Base-by-base conservation (phyloP, 1,284 basidiomycete genomes). In the Melampsora americana region DNA sequence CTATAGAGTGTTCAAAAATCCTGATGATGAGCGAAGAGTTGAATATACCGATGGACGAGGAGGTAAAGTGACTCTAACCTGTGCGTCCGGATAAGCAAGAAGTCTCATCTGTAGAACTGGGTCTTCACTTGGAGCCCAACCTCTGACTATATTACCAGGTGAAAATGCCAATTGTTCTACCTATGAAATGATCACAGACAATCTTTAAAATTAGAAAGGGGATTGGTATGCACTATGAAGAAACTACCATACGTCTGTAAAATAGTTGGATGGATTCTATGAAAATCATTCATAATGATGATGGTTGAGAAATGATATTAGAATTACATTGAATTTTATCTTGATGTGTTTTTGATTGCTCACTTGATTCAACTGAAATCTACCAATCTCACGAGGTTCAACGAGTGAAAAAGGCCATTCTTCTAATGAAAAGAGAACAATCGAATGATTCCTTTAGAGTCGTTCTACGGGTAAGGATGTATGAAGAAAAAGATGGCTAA, bases 351-450 rank as follows among this genome's bases (percentile, higher is more conserved):
- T 12, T 9, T 39, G 14, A 2, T 2, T 44, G 20, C 12, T 65
- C n/a, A 72, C 70, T 61, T 65, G 65, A n/a, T 72, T 72, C 12
- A 72, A 62, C n/a, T 72, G 61, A 26, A 72, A 65, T 14, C 62
- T 50, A 39, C 70, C 70, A 30, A 72, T 72, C 46, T 72, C 70
- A 53, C 53, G 70, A 11, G 70, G 70, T 23, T 35, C 50, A 35
- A 72, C 70, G 16, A 72, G 70, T 42, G 60, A 64, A 56, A 32
- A 39, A 23, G 70, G 70, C 70, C 70, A 72, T 35, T 72, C 70
- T 39, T 72, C 70, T 72, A 9, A 18, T 35, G 23, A 66, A 65
- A 14, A 28, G 18, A 35, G 7, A 11, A n/a, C n/a, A 12, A 62
- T 16, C 14, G 16, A 23, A 18, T 32, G 0, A n/a, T 53, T 5